Base-by-base conservation (phyloP, 129 eudicot species). In the Kitagawia praeruptora region DNA sequence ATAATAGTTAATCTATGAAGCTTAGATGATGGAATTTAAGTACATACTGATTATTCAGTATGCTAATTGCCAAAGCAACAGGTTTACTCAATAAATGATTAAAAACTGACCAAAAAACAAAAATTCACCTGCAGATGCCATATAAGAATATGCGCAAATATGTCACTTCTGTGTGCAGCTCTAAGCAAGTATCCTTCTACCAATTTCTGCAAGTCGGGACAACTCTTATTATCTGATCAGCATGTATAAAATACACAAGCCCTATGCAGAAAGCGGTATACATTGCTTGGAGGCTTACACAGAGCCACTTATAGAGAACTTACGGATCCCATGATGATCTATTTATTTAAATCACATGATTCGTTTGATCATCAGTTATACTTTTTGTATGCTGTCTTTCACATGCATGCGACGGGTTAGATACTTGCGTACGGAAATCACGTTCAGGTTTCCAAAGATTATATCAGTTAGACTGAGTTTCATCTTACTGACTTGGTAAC, bases 101-200 rank as follows among this genome's bases (percentile, higher is more conserved):
- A 6, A 41, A 7, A 67, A 72, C 8, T 63, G n/a, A 6, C 28
- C 40, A 69, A 53, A 85, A 53, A 75, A 6, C 4, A n/a, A 11
- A 76, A 74, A 27, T 70, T 53, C 77, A 92, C 99, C 97, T 96
- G 99, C 85, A 96, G 83, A 84, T 92, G 96, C 99, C 99, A 96
- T 82, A 96, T 96, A 80, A 96, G 90, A 79, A 96, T 92, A 89
- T 96, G 99, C 45, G 99, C 87, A 76, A 96, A 96, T 77, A 96
- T 84, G 77, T 96, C 97, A 87, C 92, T 96, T 83, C 99, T n/a
- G n/a, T n/a, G n/a, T n/a, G n/a, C n/a, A n/a, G n/a, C n/a, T n/a
- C n/a, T n/a, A n/a, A n/a, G n/a, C 85, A 96, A 84, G 83, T 96
- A 96, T 54, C 99, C 99, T 89, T 96, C 98, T 61, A 96, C 97